These are phyloP conservation scores for Entamoeba invadens DNA, from an alignment of 208 protist genomes.

Conservation along the genomic window DNA sequence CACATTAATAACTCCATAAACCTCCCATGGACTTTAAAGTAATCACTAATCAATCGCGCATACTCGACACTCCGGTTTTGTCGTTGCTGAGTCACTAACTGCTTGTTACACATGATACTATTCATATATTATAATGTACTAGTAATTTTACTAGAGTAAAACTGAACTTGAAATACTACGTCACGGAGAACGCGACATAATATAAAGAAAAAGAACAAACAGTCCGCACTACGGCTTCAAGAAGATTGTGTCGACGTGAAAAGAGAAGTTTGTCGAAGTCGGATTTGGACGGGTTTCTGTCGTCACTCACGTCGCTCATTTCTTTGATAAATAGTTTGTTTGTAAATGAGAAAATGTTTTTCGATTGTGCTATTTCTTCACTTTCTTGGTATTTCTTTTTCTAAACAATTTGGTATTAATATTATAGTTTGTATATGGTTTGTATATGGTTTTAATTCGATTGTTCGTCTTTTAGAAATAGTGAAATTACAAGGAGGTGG, in stretches of 20 bases:
- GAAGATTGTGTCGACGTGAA: not conserved
- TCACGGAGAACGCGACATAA: no score
- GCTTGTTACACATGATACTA: not conserved
- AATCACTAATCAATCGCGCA: not conserved
- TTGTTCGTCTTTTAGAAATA: no score
- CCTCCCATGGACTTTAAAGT: not conserved
- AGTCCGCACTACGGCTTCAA: not conserved
- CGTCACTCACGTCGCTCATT: not conserved
- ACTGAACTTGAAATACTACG: not conserved
- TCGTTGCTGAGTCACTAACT: not conserved
- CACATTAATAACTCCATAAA: not conserved
- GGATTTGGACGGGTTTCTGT: not conserved
- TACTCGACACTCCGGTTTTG: not conserved
- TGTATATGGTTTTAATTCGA: no score
- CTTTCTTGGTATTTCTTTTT: no score
- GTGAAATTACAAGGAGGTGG: no score
- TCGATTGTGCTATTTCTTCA: no score
- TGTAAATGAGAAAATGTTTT: no score
- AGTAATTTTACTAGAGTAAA: not conserved
- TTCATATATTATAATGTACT: not conserved
- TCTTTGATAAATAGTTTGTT: no score
- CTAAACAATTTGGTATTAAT: no score
- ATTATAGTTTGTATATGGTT: no score
- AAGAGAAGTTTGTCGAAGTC: not conserved
- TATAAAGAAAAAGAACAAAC: not conserved